A percentile compares a stretch with the other conserved stretches of the same genome.
Evolutionary conservation across 345 rosid species (phyloP).

Genomic region (Corymbia maculata): DNA sequence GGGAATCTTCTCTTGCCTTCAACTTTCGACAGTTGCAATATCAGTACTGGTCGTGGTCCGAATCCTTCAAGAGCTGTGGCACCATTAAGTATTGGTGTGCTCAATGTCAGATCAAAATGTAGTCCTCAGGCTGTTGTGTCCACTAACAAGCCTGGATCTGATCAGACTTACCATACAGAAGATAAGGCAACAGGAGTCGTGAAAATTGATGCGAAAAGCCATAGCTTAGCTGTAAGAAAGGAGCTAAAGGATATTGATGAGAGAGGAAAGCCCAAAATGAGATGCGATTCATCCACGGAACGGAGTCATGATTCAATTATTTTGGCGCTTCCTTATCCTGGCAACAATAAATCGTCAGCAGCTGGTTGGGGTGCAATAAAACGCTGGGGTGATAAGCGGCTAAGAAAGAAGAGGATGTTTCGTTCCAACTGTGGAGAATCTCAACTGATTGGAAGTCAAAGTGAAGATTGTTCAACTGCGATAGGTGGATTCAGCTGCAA

Average conservation of each 20-base stretch:
- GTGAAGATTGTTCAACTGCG: not conserved
- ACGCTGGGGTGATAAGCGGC: not conserved
- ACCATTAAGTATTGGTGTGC: not conserved
- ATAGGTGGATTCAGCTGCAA: not conserved
- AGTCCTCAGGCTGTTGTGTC: conserved; percentile 22
- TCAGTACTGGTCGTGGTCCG: not conserved
- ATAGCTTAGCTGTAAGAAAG: not conserved
- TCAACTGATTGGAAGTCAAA: not conserved
- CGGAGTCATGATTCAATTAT: not conserved
- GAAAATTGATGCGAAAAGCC: not conserved
- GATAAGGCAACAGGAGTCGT: not conserved
- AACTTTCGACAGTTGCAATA: not conserved
- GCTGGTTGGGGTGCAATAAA: not conserved
- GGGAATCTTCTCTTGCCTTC: not conserved
- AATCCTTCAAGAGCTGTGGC: not conserved
- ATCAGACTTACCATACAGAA: not conserved
- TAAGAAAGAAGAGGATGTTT: not conserved
- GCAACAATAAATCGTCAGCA: not conserved
- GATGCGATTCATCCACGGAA: not conserved
- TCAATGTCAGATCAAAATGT: not conserved
- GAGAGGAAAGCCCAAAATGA: not conserved
- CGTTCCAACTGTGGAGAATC: conserved; percentile 4
- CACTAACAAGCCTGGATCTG: conserved; percentile 6
- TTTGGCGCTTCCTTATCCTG: not conserved
- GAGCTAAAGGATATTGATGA: not conserved